Conservation (phyloP, 345 rosid genomes). For the Sisymbrium altissimum region DNA sequence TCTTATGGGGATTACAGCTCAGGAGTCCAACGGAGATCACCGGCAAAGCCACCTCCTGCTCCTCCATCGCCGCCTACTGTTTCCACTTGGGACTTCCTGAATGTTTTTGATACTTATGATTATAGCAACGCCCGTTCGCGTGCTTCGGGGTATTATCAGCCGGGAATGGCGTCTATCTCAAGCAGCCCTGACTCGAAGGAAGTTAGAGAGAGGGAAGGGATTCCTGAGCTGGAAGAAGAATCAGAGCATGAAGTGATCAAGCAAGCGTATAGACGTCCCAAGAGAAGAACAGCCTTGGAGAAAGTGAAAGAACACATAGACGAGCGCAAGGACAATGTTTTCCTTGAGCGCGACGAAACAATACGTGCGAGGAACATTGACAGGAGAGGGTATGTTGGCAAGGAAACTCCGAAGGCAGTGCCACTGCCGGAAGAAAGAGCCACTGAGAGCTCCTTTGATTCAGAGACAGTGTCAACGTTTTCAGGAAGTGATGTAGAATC, state of each 20-base stretch:
- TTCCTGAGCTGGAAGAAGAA: constrained; percentile 92
- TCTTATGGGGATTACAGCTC: constrained; percentile 1
- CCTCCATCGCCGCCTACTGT: constrained; percentile 81
- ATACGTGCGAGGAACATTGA: constrained; percentile 12
- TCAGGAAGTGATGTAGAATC: constrained; percentile 24
- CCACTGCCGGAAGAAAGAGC: constrained; percentile 34
- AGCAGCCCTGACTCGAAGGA: constrained; percentile 90
- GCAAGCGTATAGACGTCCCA: constrained; percentile 38
- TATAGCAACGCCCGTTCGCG: constrained; percentile 31
- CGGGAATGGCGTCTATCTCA: constrained; percentile 49
- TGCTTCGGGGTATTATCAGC: constrained; percentile 28
- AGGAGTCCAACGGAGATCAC: constrained; percentile 25
- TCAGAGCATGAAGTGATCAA: constrained; percentile 60
- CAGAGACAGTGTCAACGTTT: constrained; percentile 26
- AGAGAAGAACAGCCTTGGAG: constrained; percentile 33
- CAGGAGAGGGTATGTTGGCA: constrained; percentile 38
- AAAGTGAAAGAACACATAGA: constrained; percentile 24
- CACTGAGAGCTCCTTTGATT: constrained; percentile 29
- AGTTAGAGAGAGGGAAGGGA: constrained; percentile 91
- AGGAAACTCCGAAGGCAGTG: constrained; percentile 54
- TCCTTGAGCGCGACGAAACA: constrained; percentile 14
- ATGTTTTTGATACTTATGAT: constrained; percentile 63
- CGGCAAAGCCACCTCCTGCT: constrained; percentile 36
- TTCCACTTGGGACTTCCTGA: constrained; percentile 82
- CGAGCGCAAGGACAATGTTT: background rate